These are phyloP conservation scores for Saturnispora sanitii DNA, from an alignment of 805 yeast genomes.

Conservation along the genomic window DNA sequence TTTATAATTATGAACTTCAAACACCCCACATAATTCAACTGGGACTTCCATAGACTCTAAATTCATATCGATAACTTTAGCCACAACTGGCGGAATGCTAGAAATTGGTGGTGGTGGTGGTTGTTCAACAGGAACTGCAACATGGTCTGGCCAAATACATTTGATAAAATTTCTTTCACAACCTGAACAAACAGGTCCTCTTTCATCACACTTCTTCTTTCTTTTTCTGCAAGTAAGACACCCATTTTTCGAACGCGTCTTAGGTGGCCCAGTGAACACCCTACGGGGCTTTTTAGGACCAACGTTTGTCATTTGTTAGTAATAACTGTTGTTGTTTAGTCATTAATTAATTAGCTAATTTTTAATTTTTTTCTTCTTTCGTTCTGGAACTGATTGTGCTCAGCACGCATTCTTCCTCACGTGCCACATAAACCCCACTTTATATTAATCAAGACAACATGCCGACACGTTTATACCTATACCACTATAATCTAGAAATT, in stretches of 20 bases:
- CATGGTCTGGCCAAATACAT: constrained; percentile 28
- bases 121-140: constrained; percentile 8
- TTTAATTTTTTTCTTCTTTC: no score
- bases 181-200: constrained; percentile 26
- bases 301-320: not conserved
- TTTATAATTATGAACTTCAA: constrained; percentile 19
- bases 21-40: constrained; percentile 20
- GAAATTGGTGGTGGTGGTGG: no score
- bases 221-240: constrained; percentile 31
- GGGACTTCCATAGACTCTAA: constrained; percentile 43
- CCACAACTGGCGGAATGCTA: not conserved
- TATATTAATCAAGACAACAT: no score
- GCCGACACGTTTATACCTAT: not conserved
- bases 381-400: not conserved
- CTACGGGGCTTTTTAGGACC: not conserved
- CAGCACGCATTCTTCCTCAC: not conserved
- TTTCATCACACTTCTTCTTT: constrained; percentile 30
- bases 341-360: no score
- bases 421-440: no score
- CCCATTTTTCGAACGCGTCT: constrained; percentile 26
- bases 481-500: not conserved
- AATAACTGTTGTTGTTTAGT: no score
- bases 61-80: not conserved
- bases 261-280: constrained; percentile 9
- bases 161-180: constrained; percentile 27